Base-by-base conservation (phyloP, 2,329 filamentous ascomycete genomes). In the Sporothrix curviconia region DNA sequence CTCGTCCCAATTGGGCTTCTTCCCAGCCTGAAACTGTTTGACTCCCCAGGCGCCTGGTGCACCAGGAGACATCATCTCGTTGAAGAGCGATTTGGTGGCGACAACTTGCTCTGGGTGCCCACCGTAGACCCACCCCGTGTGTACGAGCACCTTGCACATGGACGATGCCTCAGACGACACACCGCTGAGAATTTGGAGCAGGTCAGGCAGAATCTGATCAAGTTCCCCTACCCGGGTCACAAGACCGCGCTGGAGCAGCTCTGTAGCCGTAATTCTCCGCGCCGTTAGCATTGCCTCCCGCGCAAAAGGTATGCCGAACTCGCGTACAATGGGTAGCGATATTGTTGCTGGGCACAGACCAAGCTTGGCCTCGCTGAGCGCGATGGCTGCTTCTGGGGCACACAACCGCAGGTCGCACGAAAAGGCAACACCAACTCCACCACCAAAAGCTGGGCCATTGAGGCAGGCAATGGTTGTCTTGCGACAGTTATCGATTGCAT, bases 401-500 rank as follows among this genome's bases (percentile, higher is more conserved):
- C 36, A 56, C 15, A 67, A 46, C 14, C 71, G 66, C n/a, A 74
- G 63, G 55, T 75, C 72, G 60, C 71, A 74, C 2, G 66, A 66
- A 59, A 73, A 73, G 0, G 69, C 70, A 1, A 75, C 64, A 0
- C 72, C 72, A 7, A 73, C 71, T 0, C 72, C 72, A 4, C 70
- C 72, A 2, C 70, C 72, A 56, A 70, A 73, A 1, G 67, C 67
- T 1, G 72, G 69, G 0, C 73, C 72, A 42, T 74, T 71, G 39
- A 74, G 60, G 2, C 60, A 61, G 0, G 72, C 72, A 39, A 74
- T 70, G 0, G 70, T 74, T 3, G 69, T 67, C 49, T 75, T 70
- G 5, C 70, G 69, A 0, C 65, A 69, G 6, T 57, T 57, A 28
- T 72, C 69, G 24, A 75, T 71, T 0, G 64, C 66, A 8, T 68